Conservation (phyloP, 441 rosid species). For the Jatropha multifida region DNA sequence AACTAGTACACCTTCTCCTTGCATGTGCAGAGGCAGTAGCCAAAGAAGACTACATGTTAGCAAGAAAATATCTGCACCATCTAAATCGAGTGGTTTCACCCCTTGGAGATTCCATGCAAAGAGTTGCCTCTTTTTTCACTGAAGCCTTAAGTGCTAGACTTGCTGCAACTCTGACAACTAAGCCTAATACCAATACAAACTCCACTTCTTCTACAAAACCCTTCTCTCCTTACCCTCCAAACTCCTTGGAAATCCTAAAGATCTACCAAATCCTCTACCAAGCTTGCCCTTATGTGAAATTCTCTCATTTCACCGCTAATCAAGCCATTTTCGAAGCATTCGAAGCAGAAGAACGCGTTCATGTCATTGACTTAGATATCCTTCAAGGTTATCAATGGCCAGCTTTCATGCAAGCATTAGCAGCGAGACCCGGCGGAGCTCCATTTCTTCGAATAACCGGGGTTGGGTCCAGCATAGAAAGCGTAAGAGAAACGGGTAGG, state of each 20-base stretch:
- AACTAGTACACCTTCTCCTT: conserved; percentile 58
- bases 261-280: conserved; percentile 61
- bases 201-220: conserved; percentile 24
- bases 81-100: conserved; percentile 53
- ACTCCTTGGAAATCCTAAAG: conserved; percentile 49
- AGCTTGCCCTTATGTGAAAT: conserved; percentile 62
- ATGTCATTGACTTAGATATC: conserved; percentile 62
- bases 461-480: conserved; percentile 40
- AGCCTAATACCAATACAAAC: conserved; percentile 29
- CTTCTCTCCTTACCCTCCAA: conserved; percentile 44
- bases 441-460: conserved; percentile 63
- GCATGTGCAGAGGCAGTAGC: conserved; percentile 61
- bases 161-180: conserved; percentile 42
- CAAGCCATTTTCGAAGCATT: conserved; percentile 69
- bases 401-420: conserved; percentile 72
- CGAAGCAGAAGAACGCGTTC: conserved; percentile 62
- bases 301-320: conserved; percentile 68
- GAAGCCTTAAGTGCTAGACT: conserved; percentile 56
- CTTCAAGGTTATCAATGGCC: conserved; percentile 75
- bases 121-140: conserved; percentile 60
- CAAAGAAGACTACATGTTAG: conserved; percentile 60
- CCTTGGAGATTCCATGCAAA: conserved; percentile 61
- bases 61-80: conserved; percentile 49
- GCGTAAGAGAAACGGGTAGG: conserved; percentile 50
- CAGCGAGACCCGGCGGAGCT: conserved; percentile 55